Percentiles rank a stretch among this genome's conserved stretches.
These are phyloP conservation scores for Apiospora pterosperma DNA, from an alignment of 2,329 filamentous ascomycete species.

Conservation along the genomic window DNA sequence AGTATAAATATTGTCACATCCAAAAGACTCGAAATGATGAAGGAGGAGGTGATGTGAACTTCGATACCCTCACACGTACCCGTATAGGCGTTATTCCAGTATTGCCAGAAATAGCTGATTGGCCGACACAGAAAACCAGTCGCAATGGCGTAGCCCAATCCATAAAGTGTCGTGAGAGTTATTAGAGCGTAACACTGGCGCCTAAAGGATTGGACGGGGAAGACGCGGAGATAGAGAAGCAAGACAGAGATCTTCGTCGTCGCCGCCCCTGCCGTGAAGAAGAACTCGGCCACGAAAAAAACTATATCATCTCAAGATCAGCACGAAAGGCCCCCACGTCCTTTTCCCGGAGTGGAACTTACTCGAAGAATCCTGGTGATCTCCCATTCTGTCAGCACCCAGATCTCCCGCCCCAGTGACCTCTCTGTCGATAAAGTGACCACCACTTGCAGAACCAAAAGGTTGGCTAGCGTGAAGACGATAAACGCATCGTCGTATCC, in stretches of 20 bases:
- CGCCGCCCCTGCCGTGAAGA: slow-evolving; percentile 12
- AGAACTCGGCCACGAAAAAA: slow-evolving; percentile 35
- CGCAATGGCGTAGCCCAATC: slow-evolving; percentile 37
- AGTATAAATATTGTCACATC: not conserved
- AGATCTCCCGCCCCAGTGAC: not conserved
- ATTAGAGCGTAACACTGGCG: slow-evolving; percentile 40
- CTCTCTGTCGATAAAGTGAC: not conserved
- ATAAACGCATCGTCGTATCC: not conserved
- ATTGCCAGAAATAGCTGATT: slow-evolving; percentile 48
- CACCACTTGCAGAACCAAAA: not conserved
- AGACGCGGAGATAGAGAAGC: slow-evolving; percentile 54
- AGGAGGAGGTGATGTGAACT: not conserved
- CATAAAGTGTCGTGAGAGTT: slow-evolving; percentile 34
- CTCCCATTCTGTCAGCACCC: no score
- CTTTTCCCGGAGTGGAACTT: no score
- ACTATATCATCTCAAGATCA: slow-evolving; percentile 37
- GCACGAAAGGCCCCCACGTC: slow-evolving; percentile 52
- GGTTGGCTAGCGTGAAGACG: not conserved
- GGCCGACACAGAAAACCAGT: slow-evolving; percentile 50
- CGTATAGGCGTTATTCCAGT: slow-evolving; percentile 44
- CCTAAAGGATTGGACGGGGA: slow-evolving; percentile 37
- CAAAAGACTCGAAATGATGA: not conserved
- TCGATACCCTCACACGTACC: slow-evolving; percentile 50
- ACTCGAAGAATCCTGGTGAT: no score
- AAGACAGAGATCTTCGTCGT: slow-evolving; percentile 39